These are phyloP conservation scores for Penicillium brasilianum DNA, from an alignment of 2,329 filamentous ascomycete species.

Conservation along the genomic window DNA sequence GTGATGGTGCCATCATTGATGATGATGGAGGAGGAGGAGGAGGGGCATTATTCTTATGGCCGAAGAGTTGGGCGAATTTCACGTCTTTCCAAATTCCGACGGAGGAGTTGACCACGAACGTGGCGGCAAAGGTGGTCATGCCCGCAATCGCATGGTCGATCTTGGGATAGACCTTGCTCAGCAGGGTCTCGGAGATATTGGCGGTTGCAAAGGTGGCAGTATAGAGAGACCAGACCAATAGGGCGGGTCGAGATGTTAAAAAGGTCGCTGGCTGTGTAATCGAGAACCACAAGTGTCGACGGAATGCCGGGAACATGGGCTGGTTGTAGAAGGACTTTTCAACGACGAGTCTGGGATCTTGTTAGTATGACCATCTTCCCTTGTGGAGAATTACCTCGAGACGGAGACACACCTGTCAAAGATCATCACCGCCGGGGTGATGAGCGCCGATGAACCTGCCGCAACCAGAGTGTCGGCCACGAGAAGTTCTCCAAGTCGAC, in stretches of 20 bases:
- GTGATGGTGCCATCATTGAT: slow-evolving; percentile 3
- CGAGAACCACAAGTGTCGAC: slow-evolving; percentile 41
- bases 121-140: slow-evolving; percentile 76
- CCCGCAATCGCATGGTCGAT: slow-evolving; percentile 70
- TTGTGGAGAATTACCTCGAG: background rate
- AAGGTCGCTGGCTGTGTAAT: slow-evolving; percentile 45
- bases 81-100: slow-evolving; percentile 82
- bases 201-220: slow-evolving; percentile 86
- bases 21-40: slow-evolving; percentile 12
- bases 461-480: slow-evolving; percentile 70
- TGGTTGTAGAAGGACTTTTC: slow-evolving; percentile 47
- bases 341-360: slow-evolving; percentile 45
- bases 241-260: slow-evolving; percentile 48
- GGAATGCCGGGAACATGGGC: slow-evolving; percentile 40
- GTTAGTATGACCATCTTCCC: slow-evolving; percentile 8
- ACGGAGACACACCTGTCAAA: slow-evolving; percentile 74
- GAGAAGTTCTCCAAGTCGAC: slow-evolving; percentile 50
- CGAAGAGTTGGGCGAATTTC: slow-evolving; percentile 78
- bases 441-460: slow-evolving; percentile 69
- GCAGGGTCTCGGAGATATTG: slow-evolving; percentile 78
- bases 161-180: slow-evolving; percentile 61
- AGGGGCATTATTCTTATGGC: slow-evolving; percentile 25
- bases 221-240: slow-evolving; percentile 64
- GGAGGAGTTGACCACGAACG: slow-evolving; percentile 75
- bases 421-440: slow-evolving; percentile 80